These are phyloP conservation scores for Juncus effusus DNA, from an alignment of 176 grass and related monocot species.

Conservation along the genomic window DNA sequence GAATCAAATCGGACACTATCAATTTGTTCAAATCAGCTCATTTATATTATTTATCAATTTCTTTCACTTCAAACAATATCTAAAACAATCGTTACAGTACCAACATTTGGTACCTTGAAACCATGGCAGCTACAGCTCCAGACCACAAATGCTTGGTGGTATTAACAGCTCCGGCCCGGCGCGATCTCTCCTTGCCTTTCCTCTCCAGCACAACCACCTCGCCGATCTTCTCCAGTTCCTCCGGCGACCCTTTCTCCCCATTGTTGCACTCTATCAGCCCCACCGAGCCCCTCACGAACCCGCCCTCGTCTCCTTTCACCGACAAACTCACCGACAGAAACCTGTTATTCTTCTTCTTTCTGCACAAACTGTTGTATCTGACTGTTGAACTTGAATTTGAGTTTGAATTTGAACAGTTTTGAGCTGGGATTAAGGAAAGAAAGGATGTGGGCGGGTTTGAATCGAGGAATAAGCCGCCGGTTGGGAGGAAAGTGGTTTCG, in stretches of 20 bases:
- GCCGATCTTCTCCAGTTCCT: slow-evolving; percentile 42
- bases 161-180: slow-evolving; percentile 66
- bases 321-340: slow-evolving; percentile 86
- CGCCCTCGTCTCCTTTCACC: slow-evolving; percentile 48
- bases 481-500: slow-evolving; percentile 15
- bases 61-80: neutral
- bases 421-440: slow-evolving; percentile 43
- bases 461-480: slow-evolving; percentile 47
- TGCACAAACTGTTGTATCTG: slow-evolving; percentile 19
- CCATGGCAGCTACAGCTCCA: slow-evolving; percentile 89
- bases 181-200: slow-evolving; percentile 21
- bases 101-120: slow-evolving; percentile 55
- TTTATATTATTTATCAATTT: too few relatives aligned
- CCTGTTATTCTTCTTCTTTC: neutral
- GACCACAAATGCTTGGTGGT: slow-evolving; percentile 86
- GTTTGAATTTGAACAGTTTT: slow-evolving; percentile 26
- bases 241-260: slow-evolving; percentile 43
- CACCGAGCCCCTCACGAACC: slow-evolving; percentile 45
- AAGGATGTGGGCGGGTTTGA: slow-evolving; percentile 47
- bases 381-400: slow-evolving; percentile 25
- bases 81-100: neutral
- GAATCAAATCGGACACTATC: too few relatives aligned
- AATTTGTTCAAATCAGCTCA: too few relatives aligned
- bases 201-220: slow-evolving; percentile 23
- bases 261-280: slow-evolving; percentile 39